A percentile compares a stretch with the other conserved stretches of the same genome.
Evolutionary conservation across 176 grass and related monocot species (phyloP).

Genomic region (Carex pumila): DNA sequence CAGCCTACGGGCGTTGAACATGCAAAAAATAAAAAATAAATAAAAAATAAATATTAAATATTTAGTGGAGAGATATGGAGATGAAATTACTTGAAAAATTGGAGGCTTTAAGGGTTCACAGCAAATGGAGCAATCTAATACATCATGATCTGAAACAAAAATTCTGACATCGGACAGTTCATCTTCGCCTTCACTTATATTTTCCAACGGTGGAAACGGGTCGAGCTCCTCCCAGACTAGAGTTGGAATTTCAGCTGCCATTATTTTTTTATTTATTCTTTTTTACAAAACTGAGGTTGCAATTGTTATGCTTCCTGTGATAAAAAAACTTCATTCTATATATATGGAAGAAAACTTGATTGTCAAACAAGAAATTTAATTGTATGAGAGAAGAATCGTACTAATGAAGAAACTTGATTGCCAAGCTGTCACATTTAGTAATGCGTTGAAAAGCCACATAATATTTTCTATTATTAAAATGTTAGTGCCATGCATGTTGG

Average conservation of each 20-base stretch:
- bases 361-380: background rate
- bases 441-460: background rate
- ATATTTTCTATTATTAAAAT: background rate
- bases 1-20: too few relatives aligned
- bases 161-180: constrained; percentile 19
- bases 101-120: constrained; percentile 24
- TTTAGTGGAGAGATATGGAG: background rate
- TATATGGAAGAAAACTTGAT: background rate
- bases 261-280: background rate
- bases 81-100: constrained; percentile 19
- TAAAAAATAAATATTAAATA: too few relatives aligned
- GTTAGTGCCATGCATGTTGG: background rate
- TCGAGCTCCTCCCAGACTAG: constrained; percentile 3
- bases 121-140: constrained; percentile 40
- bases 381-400: background rate
- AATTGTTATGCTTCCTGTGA: background rate
- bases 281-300: background rate
- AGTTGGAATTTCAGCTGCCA: background rate
- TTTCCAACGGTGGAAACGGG: constrained; percentile 1
- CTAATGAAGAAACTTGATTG: background rate
- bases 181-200: background rate
- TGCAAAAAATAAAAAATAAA: too few relatives aligned
- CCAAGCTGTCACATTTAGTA: background rate
- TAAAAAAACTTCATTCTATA: background rate
- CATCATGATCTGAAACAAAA: constrained; percentile 18